Percentiles rank a stretch among this genome's conserved stretches.
phyloP scores from a whole-genome alignment of 2,329 filamentous ascomycete species.

The Beauveria caledonica region DNA sequence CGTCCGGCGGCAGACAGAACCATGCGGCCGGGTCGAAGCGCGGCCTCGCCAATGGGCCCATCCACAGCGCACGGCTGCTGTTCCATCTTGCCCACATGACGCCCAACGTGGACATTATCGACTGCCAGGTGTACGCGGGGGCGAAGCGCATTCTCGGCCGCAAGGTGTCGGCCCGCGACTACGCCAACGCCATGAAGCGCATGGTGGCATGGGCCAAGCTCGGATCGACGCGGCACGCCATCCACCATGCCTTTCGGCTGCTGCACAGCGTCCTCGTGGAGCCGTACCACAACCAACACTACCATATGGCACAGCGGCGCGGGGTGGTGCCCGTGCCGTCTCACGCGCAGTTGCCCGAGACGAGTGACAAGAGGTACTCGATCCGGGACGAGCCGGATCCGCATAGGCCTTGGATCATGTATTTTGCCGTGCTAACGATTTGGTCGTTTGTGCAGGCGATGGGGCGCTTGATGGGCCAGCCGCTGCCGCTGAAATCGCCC shows the following conservation, averaged over 20 bases:
- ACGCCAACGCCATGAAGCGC: slow-evolving; percentile 60
- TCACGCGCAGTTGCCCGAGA: not conserved
- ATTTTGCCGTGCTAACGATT: slow-evolving; percentile 76
- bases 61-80: slow-evolving; percentile 71
- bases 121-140: slow-evolving; percentile 83
- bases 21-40: slow-evolving; percentile 32
- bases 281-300: slow-evolving; percentile 29
- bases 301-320: slow-evolving; percentile 9
- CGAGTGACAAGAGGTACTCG: slow-evolving; percentile 44
- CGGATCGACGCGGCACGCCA: slow-evolving; percentile 68
- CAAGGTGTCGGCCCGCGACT: slow-evolving; percentile 68
- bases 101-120: slow-evolving; percentile 79
- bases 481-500: slow-evolving; percentile 38
- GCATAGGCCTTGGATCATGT: slow-evolving; percentile 84
- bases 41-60: slow-evolving; percentile 50
- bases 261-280: slow-evolving; percentile 64
- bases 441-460: slow-evolving; percentile 82
- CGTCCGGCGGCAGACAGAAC: not conserved
- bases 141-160: slow-evolving; percentile 69
- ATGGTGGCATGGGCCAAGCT: slow-evolving; percentile 75
- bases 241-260: slow-evolving; percentile 77
- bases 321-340: not conserved
- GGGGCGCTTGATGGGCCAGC: slow-evolving; percentile 45
- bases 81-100: slow-evolving; percentile 86
- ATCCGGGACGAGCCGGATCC: slow-evolving; percentile 72